A percentile compares a stretch with the other conserved stretches of the same genome.
Conservation (phyloP, 2,329 filamentous ascomycete species). For the Massarina eburnea region DNA sequence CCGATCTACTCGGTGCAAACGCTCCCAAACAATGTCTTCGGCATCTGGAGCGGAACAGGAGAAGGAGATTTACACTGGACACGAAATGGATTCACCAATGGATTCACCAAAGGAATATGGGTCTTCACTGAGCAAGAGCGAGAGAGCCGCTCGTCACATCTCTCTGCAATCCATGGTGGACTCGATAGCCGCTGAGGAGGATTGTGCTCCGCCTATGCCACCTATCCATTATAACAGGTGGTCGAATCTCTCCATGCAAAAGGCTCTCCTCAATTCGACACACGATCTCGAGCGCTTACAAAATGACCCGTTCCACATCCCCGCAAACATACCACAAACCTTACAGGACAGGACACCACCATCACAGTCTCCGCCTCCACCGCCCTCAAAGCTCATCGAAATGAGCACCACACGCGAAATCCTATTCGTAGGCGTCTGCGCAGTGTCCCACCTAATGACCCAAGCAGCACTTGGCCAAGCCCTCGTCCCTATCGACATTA, state of each 20-base stretch:
- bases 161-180: slow-evolving; percentile 7
- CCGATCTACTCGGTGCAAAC: no score
- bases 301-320: neutral
- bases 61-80: neutral
- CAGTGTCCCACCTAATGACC: slow-evolving; percentile 33
- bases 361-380: neutral
- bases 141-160: slow-evolving; percentile 1
- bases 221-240: neutral
- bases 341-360: neutral
- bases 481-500: slow-evolving; percentile 48
- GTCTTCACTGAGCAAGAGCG: neutral
- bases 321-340: no score
- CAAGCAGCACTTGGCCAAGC: slow-evolving; percentile 33
- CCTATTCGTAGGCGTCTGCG: slow-evolving; percentile 30
- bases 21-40: no score
- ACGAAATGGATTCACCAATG: no score
- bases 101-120: neutral
- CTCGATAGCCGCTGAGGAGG: slow-evolving; percentile 2
- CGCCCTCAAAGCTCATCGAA: slow-evolving; percentile 7
- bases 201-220: neutral
- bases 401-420: slow-evolving; percentile 24
- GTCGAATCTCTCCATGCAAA: neutral
- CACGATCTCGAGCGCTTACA: neutral
- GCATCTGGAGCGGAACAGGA: no score
- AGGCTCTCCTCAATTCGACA: neutral